These are phyloP conservation scores for Paecilomyces sp. DNA, from an alignment of 2,329 filamentous ascomycete species.

Conservation along the genomic window DNA sequence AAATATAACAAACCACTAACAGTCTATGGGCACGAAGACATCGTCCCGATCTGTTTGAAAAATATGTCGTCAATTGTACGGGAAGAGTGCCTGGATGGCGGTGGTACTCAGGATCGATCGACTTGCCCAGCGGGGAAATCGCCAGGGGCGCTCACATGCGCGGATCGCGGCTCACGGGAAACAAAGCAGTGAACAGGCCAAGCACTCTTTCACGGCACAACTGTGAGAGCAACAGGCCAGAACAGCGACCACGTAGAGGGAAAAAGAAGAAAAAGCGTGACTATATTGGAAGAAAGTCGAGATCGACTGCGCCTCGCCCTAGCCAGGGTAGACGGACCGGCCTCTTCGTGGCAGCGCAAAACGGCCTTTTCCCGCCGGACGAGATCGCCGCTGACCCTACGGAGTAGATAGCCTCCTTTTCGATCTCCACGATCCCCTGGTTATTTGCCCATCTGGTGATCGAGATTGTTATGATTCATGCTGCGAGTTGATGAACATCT, in stretches of 20 bases:
- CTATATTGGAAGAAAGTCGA: not conserved
- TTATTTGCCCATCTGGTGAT: not conserved
- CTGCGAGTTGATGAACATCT: not conserved
- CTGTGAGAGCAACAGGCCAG: not conserved
- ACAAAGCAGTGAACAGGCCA: not conserved
- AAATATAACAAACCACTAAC: not conserved
- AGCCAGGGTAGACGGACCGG: not conserved
- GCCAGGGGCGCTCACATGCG: not conserved
- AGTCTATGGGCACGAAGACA: slow-evolving; percentile 5
- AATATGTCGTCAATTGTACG: not conserved
- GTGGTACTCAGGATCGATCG: not conserved
- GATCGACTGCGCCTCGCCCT: not conserved
- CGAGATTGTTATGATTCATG: not conserved
- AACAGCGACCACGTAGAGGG: not conserved
- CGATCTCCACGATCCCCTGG: not conserved
- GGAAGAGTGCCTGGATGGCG: not conserved
- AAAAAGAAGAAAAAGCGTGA: not conserved
- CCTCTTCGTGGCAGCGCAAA: not conserved
- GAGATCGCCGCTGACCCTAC: not conserved
- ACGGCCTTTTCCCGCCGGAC: not conserved
- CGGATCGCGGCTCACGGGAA: not conserved
- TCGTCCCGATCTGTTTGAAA: not conserved
- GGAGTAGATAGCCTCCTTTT: not conserved
- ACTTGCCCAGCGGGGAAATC: not conserved
- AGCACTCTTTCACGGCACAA: not conserved